Percentiles rank a stretch among this genome's conserved stretches.
Evolutionary conservation across 148 eudicot genomes (phyloP).

Genomic region (Cornus controversa): DNA sequence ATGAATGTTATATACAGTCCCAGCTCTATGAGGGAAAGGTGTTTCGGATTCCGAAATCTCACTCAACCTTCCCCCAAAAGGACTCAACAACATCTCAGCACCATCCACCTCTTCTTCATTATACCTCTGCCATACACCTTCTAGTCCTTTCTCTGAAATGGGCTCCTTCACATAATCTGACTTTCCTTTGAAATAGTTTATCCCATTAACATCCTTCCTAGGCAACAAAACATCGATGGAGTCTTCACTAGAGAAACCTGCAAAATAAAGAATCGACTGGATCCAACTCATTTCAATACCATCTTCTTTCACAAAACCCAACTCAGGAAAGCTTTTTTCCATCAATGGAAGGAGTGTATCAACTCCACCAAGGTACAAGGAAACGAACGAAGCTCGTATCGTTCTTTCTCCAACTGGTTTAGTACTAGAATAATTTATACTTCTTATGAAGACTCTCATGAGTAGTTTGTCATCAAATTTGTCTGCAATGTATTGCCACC

Average conservation of each 20-base stretch:
- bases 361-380: background rate
- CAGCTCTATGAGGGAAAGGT: constrained; percentile 29
- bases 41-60: constrained; percentile 17
- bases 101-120: constrained; percentile 6
- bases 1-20: constrained; percentile 28
- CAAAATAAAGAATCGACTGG: background rate
- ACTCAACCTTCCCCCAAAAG: constrained; percentile 28
- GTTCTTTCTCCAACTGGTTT: too few relatives aligned
- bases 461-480: background rate
- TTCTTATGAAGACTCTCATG: background rate
- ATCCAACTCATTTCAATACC: background rate
- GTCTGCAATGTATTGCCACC: background rate
- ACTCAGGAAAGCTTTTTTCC: background rate
- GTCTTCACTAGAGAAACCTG: background rate
- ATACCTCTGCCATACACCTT: constrained; percentile 29
- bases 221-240: background rate
- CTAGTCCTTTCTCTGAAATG: constrained; percentile 23
- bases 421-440: background rate
- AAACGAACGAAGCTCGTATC: background rate
- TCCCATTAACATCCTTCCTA: background rate
- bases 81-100: constrained; percentile 18
- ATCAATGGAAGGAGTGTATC: background rate
- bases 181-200: background rate
- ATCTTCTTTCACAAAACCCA: background rate
- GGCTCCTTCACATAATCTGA: constrained; percentile 9